A percentile compares a stretch with the other conserved stretches of the same genome.
Conservation (phyloP, 2,329 filamentous ascomycete species). For the Raffaelea albimanens region DNA sequence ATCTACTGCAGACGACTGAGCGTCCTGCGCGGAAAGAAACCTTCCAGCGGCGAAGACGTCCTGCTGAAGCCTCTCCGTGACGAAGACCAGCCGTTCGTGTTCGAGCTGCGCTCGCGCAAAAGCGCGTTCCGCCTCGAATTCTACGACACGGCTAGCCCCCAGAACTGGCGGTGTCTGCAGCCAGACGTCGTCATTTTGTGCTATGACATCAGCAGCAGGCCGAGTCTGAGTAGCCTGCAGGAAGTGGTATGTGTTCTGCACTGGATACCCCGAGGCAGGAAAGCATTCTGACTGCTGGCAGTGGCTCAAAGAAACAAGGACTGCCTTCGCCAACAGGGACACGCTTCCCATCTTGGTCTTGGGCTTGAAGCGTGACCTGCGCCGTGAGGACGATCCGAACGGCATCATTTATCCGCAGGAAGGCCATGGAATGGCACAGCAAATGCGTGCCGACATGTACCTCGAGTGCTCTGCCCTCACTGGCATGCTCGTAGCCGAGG, state of each 20-base stretch:
- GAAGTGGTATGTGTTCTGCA: slow-evolving; percentile 37
- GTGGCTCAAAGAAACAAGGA: slow-evolving; percentile 49
- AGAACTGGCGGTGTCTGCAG: slow-evolving; percentile 47
- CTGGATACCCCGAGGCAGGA: not conserved
- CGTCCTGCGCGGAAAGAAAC: not conserved
- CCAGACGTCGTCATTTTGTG: slow-evolving; percentile 51
- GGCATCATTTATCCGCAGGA: slow-evolving; percentile 54
- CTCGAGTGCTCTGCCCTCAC: slow-evolving; percentile 55
- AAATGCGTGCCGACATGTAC: slow-evolving; percentile 52
- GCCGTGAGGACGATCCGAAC: slow-evolving; percentile 48
- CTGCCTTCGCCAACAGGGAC: slow-evolving; percentile 35
- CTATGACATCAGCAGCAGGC: slow-evolving; percentile 51
- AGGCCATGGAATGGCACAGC: slow-evolving; percentile 45
- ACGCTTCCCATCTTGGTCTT: slow-evolving; percentile 45
- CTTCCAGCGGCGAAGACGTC: not conserved
- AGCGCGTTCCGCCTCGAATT: slow-evolving; percentile 46
- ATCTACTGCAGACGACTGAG: not conserved
- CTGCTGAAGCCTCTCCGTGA: slow-evolving; percentile 41
- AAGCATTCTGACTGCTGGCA: slow-evolving; percentile 17
- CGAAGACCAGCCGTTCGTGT: slow-evolving; percentile 50
- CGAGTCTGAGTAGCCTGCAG: slow-evolving; percentile 49
- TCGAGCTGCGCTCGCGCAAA: slow-evolving; percentile 40
- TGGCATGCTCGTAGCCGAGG: slow-evolving; percentile 46
- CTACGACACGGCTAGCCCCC: slow-evolving; percentile 48
- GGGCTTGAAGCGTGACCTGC: slow-evolving; percentile 51